Evolutionary conservation across 805 yeast species (phyloP).

Genomic region (Kregervanrija delftensis): DNA sequence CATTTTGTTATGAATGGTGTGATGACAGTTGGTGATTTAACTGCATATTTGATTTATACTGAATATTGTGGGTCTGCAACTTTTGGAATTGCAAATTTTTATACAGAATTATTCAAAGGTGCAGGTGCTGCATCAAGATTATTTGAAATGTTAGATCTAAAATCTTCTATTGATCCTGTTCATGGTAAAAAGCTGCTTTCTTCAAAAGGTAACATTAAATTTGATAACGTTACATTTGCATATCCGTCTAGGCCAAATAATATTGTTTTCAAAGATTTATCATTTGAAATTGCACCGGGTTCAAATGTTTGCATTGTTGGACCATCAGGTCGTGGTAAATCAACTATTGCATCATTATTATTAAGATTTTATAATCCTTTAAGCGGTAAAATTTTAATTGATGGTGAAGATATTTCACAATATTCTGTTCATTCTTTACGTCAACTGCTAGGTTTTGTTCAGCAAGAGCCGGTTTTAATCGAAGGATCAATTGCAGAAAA

Average conservation of each 20-base stretch:
- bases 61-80: constrained; percentile 90
- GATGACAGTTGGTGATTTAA: constrained; percentile 80
- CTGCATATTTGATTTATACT: constrained; percentile 93
- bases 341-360: constrained; percentile 76
- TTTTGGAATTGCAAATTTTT: constrained; percentile 85
- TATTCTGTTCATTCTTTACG: constrained; percentile 73
- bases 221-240: constrained; percentile 59
- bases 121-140: constrained; percentile 92
- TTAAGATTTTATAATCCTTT: constrained; percentile 79
- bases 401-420: constrained; percentile 57
- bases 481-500: constrained; percentile 87
- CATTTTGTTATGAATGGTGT: constrained; percentile 66
- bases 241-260: constrained; percentile 85
- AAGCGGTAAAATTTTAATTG: constrained; percentile 60
- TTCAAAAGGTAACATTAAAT: constrained; percentile 51
- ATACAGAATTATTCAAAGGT: constrained; percentile 93
- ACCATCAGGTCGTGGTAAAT: constrained; percentile 93
- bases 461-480: constrained; percentile 86
- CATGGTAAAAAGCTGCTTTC: constrained; percentile 44
- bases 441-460: constrained; percentile 75
- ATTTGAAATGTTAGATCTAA: constrained; percentile 78
- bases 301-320: constrained; percentile 92
- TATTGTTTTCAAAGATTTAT: constrained; percentile 54
- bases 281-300: constrained; percentile 66
- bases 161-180: constrained; percentile 66